These are phyloP conservation scores for Cyclotella cryptica DNA, from an alignment of 108 stramenopile genomes.

Conservation along the genomic window DNA sequence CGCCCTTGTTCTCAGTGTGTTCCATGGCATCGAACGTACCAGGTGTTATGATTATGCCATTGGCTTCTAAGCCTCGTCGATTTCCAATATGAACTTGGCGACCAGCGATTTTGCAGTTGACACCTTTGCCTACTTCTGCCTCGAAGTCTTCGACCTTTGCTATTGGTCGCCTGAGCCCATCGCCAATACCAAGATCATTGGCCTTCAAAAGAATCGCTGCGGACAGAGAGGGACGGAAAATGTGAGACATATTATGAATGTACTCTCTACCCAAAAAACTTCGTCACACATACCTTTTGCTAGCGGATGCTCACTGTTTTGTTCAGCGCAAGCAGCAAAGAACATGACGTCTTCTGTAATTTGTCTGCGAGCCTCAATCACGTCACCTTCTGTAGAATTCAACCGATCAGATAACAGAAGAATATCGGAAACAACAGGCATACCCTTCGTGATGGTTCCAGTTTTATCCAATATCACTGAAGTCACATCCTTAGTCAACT, in stretches of 20 bases:
- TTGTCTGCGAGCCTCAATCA: slow-evolving; percentile 29
- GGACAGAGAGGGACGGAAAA: slow-evolving; percentile 1
- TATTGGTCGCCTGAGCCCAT: slow-evolving; percentile 42
- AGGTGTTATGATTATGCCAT: slow-evolving; percentile 50
- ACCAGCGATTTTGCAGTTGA: slow-evolving; percentile 67
- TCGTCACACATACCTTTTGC: slow-evolving; percentile 42
- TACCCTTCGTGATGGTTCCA: slow-evolving; percentile 64
- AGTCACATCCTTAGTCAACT: slow-evolving; percentile 63
- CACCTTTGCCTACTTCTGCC: slow-evolving; percentile 83
- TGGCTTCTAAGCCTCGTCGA: slow-evolving; percentile 61
- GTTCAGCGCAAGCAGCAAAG: slow-evolving; percentile 64
- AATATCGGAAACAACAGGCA: slow-evolving; percentile 46
- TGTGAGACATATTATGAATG: not conserved
- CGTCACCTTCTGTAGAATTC: slow-evolving; percentile 5
- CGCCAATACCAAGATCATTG: slow-evolving; percentile 43
- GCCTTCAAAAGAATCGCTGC: slow-evolving; percentile 52
- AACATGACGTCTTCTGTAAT: slow-evolving; percentile 53
- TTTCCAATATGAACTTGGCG: slow-evolving; percentile 77
- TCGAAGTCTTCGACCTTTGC: slow-evolving; percentile 37
- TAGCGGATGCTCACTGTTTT: slow-evolving; percentile 67
- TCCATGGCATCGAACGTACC: slow-evolving; percentile 67
- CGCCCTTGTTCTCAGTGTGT: slow-evolving; percentile 72
- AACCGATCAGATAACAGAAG: slow-evolving; percentile 47
- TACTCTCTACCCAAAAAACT: not conserved
- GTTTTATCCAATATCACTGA: slow-evolving; percentile 93